Evolutionary conservation across 148 eudicot species (phyloP).

Genomic region (Cornus controversa): DNA sequence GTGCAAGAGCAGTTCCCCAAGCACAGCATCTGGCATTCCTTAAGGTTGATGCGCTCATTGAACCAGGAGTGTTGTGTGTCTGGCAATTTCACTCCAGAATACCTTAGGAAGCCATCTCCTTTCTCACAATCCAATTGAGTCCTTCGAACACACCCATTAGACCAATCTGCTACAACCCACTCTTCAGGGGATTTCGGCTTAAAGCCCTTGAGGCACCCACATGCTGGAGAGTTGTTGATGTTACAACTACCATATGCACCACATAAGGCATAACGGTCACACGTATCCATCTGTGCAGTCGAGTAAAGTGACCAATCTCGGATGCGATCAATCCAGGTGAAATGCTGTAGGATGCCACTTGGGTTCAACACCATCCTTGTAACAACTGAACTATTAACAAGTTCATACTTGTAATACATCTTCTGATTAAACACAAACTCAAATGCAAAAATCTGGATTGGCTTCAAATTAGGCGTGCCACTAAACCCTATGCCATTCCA

Average conservation of each 20-base stretch:
- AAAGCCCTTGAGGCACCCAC: slow-evolving; percentile 33
- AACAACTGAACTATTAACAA: slow-evolving; percentile 6
- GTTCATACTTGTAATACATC: slow-evolving; percentile 8
- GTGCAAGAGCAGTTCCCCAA: slow-evolving; percentile 26
- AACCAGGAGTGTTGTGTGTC: slow-evolving; percentile 18
- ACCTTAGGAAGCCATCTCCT: slow-evolving; percentile 15
- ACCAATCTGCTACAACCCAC: slow-evolving; percentile 28
- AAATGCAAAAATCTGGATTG: slow-evolving; percentile 14
- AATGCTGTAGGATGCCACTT: slow-evolving; percentile 26
- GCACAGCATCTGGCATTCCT: slow-evolving; percentile 25
- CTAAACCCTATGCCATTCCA: slow-evolving; percentile 33
- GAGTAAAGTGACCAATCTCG: slow-evolving; percentile 22
- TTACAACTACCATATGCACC: slow-evolving; percentile 34
- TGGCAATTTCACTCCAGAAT: slow-evolving; percentile 27
- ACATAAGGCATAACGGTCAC: slow-evolving; percentile 28
- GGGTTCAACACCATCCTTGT: slow-evolving; percentile 16
- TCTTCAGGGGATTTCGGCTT: slow-evolving; percentile 16
- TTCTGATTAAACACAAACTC: slow-evolving; percentile 17
- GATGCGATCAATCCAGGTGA: slow-evolving; percentile 11
- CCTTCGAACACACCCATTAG: slow-evolving; percentile 30
- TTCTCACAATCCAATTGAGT: slow-evolving; percentile 22
- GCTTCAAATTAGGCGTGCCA: slow-evolving; percentile 12
- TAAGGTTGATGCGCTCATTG: slow-evolving; percentile 21
- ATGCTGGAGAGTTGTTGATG: slow-evolving; percentile 4
- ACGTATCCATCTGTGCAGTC: slow-evolving; percentile 19